Base-by-base conservation (phyloP, 257 asterid species). In the Gardenia jasminoides region DNA sequence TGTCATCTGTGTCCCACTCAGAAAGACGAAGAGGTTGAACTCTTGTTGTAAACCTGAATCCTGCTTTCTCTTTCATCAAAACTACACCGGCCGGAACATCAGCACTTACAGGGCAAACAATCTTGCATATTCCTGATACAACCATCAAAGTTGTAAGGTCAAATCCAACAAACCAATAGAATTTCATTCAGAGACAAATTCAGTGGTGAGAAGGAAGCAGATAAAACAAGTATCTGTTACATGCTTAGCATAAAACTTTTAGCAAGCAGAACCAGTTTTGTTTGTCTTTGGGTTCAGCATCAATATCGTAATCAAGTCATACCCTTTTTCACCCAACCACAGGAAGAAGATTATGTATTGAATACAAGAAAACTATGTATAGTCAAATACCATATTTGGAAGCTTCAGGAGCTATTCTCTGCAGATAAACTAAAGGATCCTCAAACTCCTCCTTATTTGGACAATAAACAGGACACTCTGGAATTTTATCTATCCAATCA, bases 11-110 rank as follows among this genome's bases (percentile, higher is more conserved):
- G 84, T 92, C 88, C 99, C 99, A 96, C 86, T 93, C 98, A 72
- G 97, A 94, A 85, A 96, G 88, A 47, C 99, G 96, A 84, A 96
- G 96, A 31, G 99, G 99, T 86, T 96, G 99, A 81, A 96, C 98
- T 86, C 97, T 87, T 72, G 99, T 96, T 41, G 98, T 92, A 85
- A 96, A 96, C 89, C 90, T 96, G 85, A 93, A 96, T 72, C 97
- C 95, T 82, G 85, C 83, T 76, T 91, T 91, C 81, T 96, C 99
- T 87, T 93, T 96, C 92, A 88, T 90, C 82, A 96, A 92, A 68
- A 96, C 99, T 58, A 90, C 84, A 31, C 97, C 98, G 87, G 99
- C 99, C 79, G 99, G 97, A 87, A 93, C 97, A 82, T 92, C 88
- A 83, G 97, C 95, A 83, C 79, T 86, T 81, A 96, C 82, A n/a